Base-by-base conservation (phyloP, 163 green algal species). In the Chlorella variabilis region DNA sequence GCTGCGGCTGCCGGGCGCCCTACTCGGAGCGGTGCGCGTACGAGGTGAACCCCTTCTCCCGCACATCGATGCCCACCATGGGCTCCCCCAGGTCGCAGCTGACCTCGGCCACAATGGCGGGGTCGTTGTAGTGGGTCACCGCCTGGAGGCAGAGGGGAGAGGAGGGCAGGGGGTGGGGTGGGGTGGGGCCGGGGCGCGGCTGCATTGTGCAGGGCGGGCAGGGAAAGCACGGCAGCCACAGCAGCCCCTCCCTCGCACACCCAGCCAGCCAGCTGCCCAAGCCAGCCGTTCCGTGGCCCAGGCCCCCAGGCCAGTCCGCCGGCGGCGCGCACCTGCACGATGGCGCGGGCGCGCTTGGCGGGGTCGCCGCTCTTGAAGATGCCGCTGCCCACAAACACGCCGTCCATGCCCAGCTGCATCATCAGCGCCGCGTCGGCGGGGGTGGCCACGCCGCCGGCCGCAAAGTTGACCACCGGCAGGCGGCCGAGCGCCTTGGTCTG, bases 341-440 rank as follows among this genome's bases (percentile, higher is more conserved):
- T 99, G 68, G 97, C 97, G 41, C 94, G 91, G 0, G 96, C 97
- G 39, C 97, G 91, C 73, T 93, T 94, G 62, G 94, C 94, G 15
- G 96, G 97, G 87, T 99, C 94, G 11, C 95, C 96, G 75, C 86
- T 95, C 92, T 99, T 99, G 94, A 99, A 99, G 88, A 99, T 99
- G 78, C 97, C 97, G n/a, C 88, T 97, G 84, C 97, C 97, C 51
- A 99, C 97, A 89, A 99, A 99, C 67, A 99, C 97, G 75, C 97
- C 97, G 83, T 99, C 97, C 84, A 99, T 94, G 76, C 97, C 97
- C 74, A 99, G 91, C 71, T 78, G 97, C 97, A 99, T 99, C 97
- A 99, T 99, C 31, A 99, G 87, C 13, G 97, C 97, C 2, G 97
- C 97, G 84, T 99, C 97, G 21, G 97, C 97, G 25, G 97, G 97